Base-by-base conservation (phyloP, 768 basidiomycete genomes). In the Panaeolus cyanescens region DNA sequence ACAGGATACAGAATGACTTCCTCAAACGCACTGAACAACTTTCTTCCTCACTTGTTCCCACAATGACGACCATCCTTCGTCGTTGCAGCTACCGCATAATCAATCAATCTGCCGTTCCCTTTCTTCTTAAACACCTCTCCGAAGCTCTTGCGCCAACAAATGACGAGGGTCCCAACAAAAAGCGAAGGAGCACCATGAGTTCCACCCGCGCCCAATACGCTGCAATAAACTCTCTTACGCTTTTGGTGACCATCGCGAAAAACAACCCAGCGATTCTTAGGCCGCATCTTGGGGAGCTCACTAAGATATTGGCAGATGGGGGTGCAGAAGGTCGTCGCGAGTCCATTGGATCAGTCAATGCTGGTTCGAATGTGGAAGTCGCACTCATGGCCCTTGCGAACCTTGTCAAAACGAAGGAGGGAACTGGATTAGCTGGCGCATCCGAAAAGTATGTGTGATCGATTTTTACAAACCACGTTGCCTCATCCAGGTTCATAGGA, bases 51-150 rank as follows among this genome's bases (percentile, higher is more conserved):
- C 78, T 89, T 28, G 71, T 85, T 1, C 70, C 83, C 0, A 97
- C 96, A 0, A 88, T 97, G 81, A 75, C 81, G 1, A 76, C 76
- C 37, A 74, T 98, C 64, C 75, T 96, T 37, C 90, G 89, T 32
- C 85, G 88, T 17, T 85, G 85, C 4, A 85, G 83, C 54, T 84
- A 91, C 55, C 85, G 88, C 54, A 80, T 95, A 65, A 66, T 96
- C 70, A 97, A 96, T 70, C 87, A 90, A 55, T 94, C 96, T 0
- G 91, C 90, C 0, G 83, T 99, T 17, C 88, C 95, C 1, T 88
- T 88, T 0, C 81, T 99, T 22, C 74, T 99, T 65, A 88, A 89
- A 65, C 85, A 87, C 25, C 67, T 89, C 5, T 55, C 58, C 34
- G 62, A 63, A 33, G 28, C 28, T 30, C 54, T 40, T 36, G 56